These are phyloP conservation scores for Sporothrix schenckii DNA, from an alignment of 2,329 filamentous ascomycete genomes.

Conservation along the genomic window DNA sequence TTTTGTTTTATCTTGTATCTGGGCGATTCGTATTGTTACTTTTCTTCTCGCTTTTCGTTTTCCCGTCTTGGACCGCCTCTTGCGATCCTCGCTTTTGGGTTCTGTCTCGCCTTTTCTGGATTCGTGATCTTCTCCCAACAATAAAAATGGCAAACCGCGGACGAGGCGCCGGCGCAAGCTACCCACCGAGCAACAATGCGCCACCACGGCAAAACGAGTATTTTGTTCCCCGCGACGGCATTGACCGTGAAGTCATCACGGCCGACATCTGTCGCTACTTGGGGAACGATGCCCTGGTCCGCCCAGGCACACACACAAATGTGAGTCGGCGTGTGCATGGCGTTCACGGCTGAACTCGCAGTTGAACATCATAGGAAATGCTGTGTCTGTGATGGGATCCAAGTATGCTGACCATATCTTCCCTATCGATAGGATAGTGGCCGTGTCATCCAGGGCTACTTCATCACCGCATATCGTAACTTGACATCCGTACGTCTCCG, in stretches of 20 bases:
- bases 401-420: slow-evolving; percentile 24
- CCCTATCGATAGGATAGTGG: slow-evolving; percentile 52
- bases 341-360: slow-evolving; percentile 15
- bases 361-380: slow-evolving; percentile 20
- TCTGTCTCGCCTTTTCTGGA: slow-evolving; percentile 6
- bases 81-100: slow-evolving; percentile 1
- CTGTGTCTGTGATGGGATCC: neutral
- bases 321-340: slow-evolving; percentile 50
- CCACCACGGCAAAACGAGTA: slow-evolving; percentile 69
- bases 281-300: slow-evolving; percentile 78
- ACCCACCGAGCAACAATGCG: slow-evolving; percentile 28
- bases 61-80: slow-evolving; percentile 11
- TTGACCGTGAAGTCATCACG: slow-evolving; percentile 81
- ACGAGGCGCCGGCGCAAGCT: slow-evolving; percentile 9
- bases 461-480: slow-evolving; percentile 77
- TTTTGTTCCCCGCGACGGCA: slow-evolving; percentile 77
- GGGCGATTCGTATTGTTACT: slow-evolving; percentile 5
- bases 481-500: slow-evolving; percentile 68
- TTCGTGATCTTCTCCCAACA: neutral
- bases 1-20: neutral
- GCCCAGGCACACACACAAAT: slow-evolving; percentile 69
- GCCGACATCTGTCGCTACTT: slow-evolving; percentile 83
- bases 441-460: slow-evolving; percentile 70
- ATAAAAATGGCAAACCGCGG: slow-evolving; percentile 27
- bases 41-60: slow-evolving; percentile 25